Evolutionary conservation across 306 rosid genomes (phyloP).

Genomic region (Fragaria nilgerrensis): DNA sequence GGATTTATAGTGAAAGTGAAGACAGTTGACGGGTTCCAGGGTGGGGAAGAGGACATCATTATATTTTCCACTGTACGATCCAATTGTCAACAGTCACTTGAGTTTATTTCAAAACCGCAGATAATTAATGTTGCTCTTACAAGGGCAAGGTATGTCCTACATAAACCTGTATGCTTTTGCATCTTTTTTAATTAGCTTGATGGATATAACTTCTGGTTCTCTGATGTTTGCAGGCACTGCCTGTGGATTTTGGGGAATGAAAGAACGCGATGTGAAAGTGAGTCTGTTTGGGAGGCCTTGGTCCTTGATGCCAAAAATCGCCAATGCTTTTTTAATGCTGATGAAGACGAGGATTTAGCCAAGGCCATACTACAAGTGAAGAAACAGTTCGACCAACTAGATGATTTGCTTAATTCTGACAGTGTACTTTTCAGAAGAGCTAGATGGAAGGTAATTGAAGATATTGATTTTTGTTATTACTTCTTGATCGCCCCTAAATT

Average conservation of each 20-base stretch:
- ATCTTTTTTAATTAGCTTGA: background rate
- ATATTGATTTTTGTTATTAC: too few species aligned
- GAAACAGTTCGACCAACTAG: constrained; percentile 57
- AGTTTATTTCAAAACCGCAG: constrained; percentile 49
- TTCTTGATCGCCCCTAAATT: background rate
- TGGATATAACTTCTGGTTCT: background rate
- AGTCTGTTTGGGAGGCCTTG: constrained; percentile 56
- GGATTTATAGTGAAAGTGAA: constrained; percentile 67
- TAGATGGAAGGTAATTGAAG: constrained; percentile 64
- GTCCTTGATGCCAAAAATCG: constrained; percentile 57
- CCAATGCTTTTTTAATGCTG: constrained; percentile 59
- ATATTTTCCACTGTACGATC: constrained; percentile 71
- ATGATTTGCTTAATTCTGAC: constrained; percentile 60
- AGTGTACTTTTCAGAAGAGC: constrained; percentile 52
- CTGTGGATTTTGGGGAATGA: constrained; percentile 80
- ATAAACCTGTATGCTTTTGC: background rate
- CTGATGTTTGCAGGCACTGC: constrained; percentile 47
- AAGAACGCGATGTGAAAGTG: constrained; percentile 36
- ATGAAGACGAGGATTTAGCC: constrained; percentile 52
- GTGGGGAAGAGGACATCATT: constrained; percentile 71
- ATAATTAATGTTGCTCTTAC: constrained; percentile 77
- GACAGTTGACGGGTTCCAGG: constrained; percentile 75
- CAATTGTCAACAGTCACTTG: constrained; percentile 31
- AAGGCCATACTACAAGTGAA: constrained; percentile 52
- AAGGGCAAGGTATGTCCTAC: constrained; percentile 56